A percentile compares a stretch with the other conserved stretches of the same genome.
Conservation (phyloP, 2,329 filamentous ascomycete species). For the Alternaria hordeiaustralica region DNA sequence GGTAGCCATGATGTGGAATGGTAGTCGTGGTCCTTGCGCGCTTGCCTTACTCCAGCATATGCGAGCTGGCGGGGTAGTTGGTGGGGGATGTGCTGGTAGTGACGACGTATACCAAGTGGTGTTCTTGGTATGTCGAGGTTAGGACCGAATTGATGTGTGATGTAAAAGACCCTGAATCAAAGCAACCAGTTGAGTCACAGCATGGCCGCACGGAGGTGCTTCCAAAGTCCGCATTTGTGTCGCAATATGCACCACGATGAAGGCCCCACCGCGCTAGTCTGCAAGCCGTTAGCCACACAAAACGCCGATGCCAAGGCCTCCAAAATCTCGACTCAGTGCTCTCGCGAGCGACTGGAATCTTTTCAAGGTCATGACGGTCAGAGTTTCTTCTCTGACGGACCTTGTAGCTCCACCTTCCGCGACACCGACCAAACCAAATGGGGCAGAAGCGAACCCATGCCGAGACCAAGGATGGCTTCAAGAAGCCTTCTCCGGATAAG, state of each 20-base stretch:
- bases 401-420: conserved; percentile 37
- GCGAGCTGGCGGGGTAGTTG: conserved; percentile 19
- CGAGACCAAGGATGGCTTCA: conserved; percentile 50
- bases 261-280: conserved; percentile 23
- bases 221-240: conserved; percentile 21
- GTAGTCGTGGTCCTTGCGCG: conserved; percentile 6
- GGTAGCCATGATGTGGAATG: conserved; percentile 33
- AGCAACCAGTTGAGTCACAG: conserved; percentile 35
- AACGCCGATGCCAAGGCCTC: conserved; percentile 23
- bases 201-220: conserved; percentile 21
- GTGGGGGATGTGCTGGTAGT: conserved; percentile 5
- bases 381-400: conserved; percentile 48
- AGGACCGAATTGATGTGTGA: neutral
- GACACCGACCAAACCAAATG: conserved; percentile 45
- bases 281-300: conserved; percentile 22
- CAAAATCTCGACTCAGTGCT: conserved; percentile 15
- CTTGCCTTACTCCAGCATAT: conserved; percentile 14
- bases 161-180: neutral
- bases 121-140: neutral
- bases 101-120: neutral
- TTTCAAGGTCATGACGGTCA: conserved; percentile 46
- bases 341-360: conserved; percentile 22
- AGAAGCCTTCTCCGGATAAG: conserved; percentile 45
- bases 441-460: conserved; percentile 51
- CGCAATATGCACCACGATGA: conserved; percentile 14